These are phyloP conservation scores for Leucosporidium yakuticum DNA, from an alignment of 768 basidiomycete species.

Conservation along the genomic window DNA sequence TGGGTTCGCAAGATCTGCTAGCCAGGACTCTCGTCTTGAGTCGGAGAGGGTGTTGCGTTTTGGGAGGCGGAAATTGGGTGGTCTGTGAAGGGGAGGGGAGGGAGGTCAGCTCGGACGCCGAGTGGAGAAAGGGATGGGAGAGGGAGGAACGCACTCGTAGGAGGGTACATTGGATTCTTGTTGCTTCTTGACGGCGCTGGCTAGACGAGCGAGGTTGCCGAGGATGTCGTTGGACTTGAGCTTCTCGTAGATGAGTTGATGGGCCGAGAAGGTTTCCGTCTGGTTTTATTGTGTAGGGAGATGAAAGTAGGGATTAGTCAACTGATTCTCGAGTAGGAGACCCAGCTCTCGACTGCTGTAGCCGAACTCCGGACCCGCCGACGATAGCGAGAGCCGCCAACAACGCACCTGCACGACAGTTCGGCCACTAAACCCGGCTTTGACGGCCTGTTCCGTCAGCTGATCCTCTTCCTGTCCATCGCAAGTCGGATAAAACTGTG, in stretches of 20 bases:
- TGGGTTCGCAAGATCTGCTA: constrained; percentile 39
- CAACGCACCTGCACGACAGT: constrained; percentile 10
- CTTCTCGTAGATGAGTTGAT: constrained; percentile 37
- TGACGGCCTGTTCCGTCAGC: constrained; percentile 36
- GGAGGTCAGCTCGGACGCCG: background rate
- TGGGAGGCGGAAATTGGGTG: constrained; percentile 35
- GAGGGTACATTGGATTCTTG: constrained; percentile 10
- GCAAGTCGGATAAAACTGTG: constrained; percentile 37
- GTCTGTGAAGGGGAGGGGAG: constrained; percentile 11
- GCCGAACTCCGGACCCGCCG: background rate
- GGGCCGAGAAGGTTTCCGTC: constrained; percentile 40
- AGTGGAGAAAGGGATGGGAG: background rate
- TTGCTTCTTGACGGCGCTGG: constrained; percentile 28
- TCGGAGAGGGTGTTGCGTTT: constrained; percentile 37
- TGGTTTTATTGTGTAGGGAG: constrained; percentile 6
- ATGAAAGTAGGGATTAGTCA: background rate
- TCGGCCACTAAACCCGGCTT: constrained; percentile 33
- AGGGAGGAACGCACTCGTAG: constrained; percentile 25
- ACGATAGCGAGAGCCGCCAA: background rate
- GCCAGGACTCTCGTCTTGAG: constrained; percentile 37
- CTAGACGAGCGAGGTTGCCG: constrained; percentile 23
- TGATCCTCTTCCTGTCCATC: constrained; percentile 39
- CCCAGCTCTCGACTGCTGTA: no score
- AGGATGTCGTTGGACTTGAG: constrained; percentile 30
- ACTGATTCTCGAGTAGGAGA: no score